Conservation (phyloP, 2,329 filamentous ascomycete species). For the Phoma sp. region DNA sequence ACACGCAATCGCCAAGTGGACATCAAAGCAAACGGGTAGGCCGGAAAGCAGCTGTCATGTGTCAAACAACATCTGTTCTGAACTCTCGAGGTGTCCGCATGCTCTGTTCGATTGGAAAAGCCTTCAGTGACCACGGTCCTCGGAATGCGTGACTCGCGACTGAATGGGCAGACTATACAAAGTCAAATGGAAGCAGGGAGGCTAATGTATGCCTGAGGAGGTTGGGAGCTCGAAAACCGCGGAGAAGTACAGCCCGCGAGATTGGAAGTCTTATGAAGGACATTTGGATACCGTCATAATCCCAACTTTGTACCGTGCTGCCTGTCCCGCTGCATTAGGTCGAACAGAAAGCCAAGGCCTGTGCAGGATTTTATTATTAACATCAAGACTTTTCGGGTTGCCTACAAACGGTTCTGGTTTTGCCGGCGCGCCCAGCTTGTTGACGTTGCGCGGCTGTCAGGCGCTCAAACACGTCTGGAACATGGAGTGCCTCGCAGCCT, state of each 20-base stretch:
- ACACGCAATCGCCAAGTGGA: background rate
- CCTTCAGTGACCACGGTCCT: background rate
- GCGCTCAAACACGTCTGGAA: slow-evolving; percentile 47
- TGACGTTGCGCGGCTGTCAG: slow-evolving; percentile 28
- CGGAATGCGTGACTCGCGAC: background rate
- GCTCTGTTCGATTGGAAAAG: background rate
- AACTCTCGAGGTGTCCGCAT: background rate
- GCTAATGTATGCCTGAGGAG: background rate
- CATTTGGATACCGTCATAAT: background rate
- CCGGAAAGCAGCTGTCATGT: slow-evolving; percentile 1
- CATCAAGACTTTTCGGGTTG: slow-evolving; percentile 32
- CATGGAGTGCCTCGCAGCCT: slow-evolving; percentile 42
- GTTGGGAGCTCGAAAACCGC: background rate
- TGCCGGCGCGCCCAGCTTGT: slow-evolving; percentile 22
- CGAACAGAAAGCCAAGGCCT: too few relatives aligned
- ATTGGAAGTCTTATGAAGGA: background rate
- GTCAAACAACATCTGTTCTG: slow-evolving; percentile 4
- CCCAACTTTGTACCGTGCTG: too few relatives aligned
- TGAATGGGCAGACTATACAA: background rate
- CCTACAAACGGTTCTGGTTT: slow-evolving; percentile 22
- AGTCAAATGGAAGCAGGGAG: background rate
- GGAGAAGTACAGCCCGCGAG: background rate
- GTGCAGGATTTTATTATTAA: slow-evolving; percentile 25
- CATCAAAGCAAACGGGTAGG: background rate
- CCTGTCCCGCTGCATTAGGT: too few relatives aligned